Base-by-base conservation (phyloP, 805 yeast genomes). In the Cyberlindnera lachancei region DNA sequence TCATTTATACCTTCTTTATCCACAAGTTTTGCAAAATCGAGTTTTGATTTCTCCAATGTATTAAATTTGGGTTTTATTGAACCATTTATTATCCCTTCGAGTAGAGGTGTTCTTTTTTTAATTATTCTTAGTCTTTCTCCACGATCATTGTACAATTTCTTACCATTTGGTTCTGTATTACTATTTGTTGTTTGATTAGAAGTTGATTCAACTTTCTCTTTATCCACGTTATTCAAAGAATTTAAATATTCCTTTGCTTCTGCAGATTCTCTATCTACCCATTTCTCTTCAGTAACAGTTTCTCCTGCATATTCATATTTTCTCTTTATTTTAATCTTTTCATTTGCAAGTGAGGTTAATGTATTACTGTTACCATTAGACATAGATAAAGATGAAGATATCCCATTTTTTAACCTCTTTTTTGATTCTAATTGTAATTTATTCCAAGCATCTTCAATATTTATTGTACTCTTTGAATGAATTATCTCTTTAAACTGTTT, bases 1-100 rank as follows among this genome's bases (percentile, higher is more conserved):
- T 85, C 96, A 32, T 73, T 68, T 29, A 92, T 78, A 35, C 87
- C 87, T 42, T 79, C 77, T 42, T 81, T 70, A 58, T 90, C 96
- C 19, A 92, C 96, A 59, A 83, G 87, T 29, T 83, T 75, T 1
- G 94, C 94, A 95, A 97, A 92, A 58, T 92, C 98, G 31, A 92
- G 65, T 41, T 94, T 66, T 1, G 95, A 83, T 58, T 92, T 92
- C 53, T 92, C 97, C 42, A 92, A 63, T 0, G 98, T 92, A 16
- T 94, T 83, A 40, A 92, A 65, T 53, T 86, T 90, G 20, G 84
- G 75, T 44, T 81, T 77, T 41, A 79, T 73, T 3, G 82, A 66
- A 9, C 78, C 70, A 27, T 73, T 63, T 28, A 86, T 70, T 23
- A 87, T 87, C 35, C 79, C 84, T 52, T 83, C 88, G 7, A 87